These are phyloP conservation scores for Cladophialophora chaetospira DNA, from an alignment of 2,329 filamentous ascomycete species.

Conservation along the genomic window DNA sequence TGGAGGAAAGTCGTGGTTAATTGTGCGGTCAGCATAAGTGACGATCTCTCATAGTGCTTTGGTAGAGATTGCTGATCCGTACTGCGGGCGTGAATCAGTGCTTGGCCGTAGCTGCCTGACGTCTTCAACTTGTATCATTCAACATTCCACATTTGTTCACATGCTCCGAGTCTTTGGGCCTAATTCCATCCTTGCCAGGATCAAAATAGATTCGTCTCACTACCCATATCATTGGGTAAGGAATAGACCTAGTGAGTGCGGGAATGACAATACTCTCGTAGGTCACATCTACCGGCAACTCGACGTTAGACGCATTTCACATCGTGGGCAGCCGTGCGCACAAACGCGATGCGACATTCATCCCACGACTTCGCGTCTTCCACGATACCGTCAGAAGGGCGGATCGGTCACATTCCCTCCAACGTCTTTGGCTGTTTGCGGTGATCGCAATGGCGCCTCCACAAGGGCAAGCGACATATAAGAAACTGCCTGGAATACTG, in stretches of 20 bases:
- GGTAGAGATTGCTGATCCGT: no score
- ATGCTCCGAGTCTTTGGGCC: no score
- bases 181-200: no score
- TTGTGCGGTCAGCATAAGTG: no score
- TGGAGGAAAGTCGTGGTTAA: no score
- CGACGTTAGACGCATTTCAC: background rate
- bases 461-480: constrained; percentile 74
- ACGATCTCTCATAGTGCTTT: no score
- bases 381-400: constrained; percentile 15
- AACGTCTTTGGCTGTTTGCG: background rate
- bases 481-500: constrained; percentile 91
- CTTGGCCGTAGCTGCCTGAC: no score
- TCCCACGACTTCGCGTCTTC: background rate
- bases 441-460: constrained; percentile 56
- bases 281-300: background rate
- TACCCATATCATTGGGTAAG: no score
- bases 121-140: no score
- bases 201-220: no score
- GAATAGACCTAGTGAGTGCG: background rate
- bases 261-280: background rate
- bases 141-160: no score
- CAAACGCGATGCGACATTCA: constrained; percentile 19
- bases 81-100: no score
- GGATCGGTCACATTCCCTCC: background rate
- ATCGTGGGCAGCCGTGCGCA: background rate